Base-by-base conservation (phyloP, 768 basidiomycete genomes). In the Naematelia encephala region DNA sequence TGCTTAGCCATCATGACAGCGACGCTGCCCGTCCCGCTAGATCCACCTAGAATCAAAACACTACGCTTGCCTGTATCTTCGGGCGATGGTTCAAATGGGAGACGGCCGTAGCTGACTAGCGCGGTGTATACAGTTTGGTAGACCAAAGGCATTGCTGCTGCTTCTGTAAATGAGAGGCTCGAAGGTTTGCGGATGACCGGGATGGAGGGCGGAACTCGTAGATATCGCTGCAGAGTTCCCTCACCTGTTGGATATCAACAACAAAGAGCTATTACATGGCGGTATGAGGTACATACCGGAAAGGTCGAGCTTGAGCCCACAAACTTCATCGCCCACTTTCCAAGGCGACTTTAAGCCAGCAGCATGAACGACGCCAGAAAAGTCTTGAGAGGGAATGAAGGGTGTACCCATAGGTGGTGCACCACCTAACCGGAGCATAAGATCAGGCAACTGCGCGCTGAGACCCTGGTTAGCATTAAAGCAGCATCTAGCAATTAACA, bases 1-100 rank as follows among this genome's bases (percentile, higher is more conserved):
- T 82, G 80, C 68, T 88, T 89, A 5, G 87, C 86, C 10, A 89
- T 70, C 71, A 89, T 87, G 49, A 89, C 86, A 0, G 86, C 87
- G 63, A 82, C 82, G n/a, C 81, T 78, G 3, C 88, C 88, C 1
- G 88, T 86, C 12, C 84, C 77, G 0, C 85, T 83, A 51, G 84
- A 85, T 3, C 86, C 88, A 0, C 87, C 87, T 56, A 87, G 85
- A 67, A 90, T 78, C 63, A 89, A 82, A 2, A 90, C 78, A 1
- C 81, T 80, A 14, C 58, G n/a, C 66, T 85, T 84, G 1, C 82
- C 84, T 22, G 78, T 66, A 68, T 87, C 82, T n/a, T 87, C 70
- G 0, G 58, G 61, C 1, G 27, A 8, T 8, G 60, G 55, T 8
- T 28, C 23, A 53, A 63, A 69, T 1, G 64, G 54, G 29, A 70